Evolutionary conservation across 2,329 filamentous ascomycete species (phyloP), one percentile per base, ranked within the genome.

Genomic region (Aspergillus latus): DNA sequence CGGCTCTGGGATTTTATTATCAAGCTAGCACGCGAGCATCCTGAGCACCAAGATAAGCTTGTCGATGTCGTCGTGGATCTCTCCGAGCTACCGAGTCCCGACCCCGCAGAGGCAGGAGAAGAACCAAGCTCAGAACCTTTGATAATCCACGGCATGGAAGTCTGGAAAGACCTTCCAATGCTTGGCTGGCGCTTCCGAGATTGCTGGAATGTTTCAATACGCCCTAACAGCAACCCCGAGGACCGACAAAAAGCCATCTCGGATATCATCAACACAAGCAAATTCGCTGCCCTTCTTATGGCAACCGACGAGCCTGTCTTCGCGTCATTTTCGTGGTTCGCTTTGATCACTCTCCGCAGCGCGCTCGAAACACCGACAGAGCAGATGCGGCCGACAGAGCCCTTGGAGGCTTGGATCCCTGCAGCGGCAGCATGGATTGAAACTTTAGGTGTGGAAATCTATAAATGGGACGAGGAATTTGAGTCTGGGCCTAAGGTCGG

Each of bases 401-500:
- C 46, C 3, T 28, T 53, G 6, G 57, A 57, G 8, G 57, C 59
- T 11, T 45, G 29, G 36, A 37, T 59, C 29, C 59, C 50, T 32
- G 59, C 57, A 1, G 59, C 59, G 13, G 57, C 56, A n/a, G 54
- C 32, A 4, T 61, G 57, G 59, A 57, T 61, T 45, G 57, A 59
- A 45, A 52, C 54, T 16, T 13, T 61, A 5, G 59, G 57, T 6
- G 51, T 53, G 29, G 50, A 52, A 4, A 61, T 61, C 5, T 61
- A 57, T 49, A 39, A 52, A 4, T 61, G 59, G 59, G 56, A 61
- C 11, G 56, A 59, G 13, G 56, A 56, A 9, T 40, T 32, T 15
- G 51, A 42, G 29, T 47, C 44, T 21, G 44, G 44, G 44, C 44
- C 44, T 4, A 47, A 47, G 9, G 8, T 47, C 29, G 44, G 44